Base-by-base conservation (phyloP, 2,329 filamentous ascomycete species). In the Dactylellina sp. region DNA sequence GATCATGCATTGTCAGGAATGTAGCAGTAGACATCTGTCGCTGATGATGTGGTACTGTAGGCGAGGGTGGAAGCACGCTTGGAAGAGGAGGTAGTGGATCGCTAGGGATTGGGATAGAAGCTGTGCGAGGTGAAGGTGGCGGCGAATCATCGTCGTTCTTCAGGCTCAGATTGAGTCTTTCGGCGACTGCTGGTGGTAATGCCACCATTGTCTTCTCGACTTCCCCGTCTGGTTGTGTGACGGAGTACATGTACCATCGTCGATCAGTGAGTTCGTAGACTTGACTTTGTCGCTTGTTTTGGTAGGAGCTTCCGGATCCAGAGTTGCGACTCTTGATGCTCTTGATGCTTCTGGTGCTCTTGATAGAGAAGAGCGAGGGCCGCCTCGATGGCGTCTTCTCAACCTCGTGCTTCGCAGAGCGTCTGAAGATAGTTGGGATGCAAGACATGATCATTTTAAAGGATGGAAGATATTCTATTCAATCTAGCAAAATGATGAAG, bases 261-360 rank as follows among this genome's bases (percentile, higher is more conserved):
- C 68, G 65, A 61, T 72, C 68, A n/a, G 68, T 72, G 14, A 72
- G 68, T 55, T 72, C 68, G 50, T 72, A 72, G 68, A 72, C 60
- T 20, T 72, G 68, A 46, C 68, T 72, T 56, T 72, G 68, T 61
- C 68, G 68, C 53, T 65, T 72, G 60, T 61, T 60, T 40, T 72
- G 68, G 40, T 72, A 65, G 39, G 60, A 65, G 55, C 68, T 39
- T 52, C 60, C 68, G 37, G 68, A 72, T 52, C 60, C 68, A 25
- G 68, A 72, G 60, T 64, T 72, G 40, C 68, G 46, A 37, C 68
- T 72, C 47, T 57, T 64, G n/a, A 6, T 61, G 55, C 68, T 72
- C 55, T 65, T 72, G n/a, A 35, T 59, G 37, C 61, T 65, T 25
- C 56, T 72, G 7, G 18, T 52, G 39, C 68, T 72, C 39, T 72